Conservation (phyloP, 768 basidiomycete genomes). For the Paxillus rubicundulus region DNA sequence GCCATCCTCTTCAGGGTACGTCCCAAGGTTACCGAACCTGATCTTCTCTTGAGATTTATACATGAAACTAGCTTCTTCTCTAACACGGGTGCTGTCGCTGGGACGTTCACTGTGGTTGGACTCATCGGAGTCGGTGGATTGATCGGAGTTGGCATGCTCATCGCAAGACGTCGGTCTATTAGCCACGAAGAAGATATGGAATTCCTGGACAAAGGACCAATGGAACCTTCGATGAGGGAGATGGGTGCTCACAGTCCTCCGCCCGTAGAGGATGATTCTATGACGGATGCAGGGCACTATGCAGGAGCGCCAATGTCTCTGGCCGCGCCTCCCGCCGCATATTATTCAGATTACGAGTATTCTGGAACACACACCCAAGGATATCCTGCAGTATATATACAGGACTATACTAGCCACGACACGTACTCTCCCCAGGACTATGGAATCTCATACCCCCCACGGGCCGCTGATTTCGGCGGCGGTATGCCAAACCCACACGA, state of each 20-base stretch:
- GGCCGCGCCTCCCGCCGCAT: slow-evolving; percentile 13
- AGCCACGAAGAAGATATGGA: slow-evolving; percentile 29
- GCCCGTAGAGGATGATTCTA: slow-evolving; percentile 12
- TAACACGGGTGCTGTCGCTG: slow-evolving; percentile 46
- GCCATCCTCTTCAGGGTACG: slow-evolving; percentile 23
- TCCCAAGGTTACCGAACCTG: background rate
- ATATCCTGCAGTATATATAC: slow-evolving; percentile 6
- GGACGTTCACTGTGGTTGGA: slow-evolving; percentile 42
- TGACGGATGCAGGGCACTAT: slow-evolving; percentile 25
- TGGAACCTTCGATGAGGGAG: slow-evolving; percentile 11
- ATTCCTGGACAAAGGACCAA: slow-evolving; percentile 22
- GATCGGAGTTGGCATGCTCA: slow-evolving; percentile 26
- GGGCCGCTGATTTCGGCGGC: background rate
- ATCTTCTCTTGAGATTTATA: background rate
- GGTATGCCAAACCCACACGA: slow-evolving; percentile 19
- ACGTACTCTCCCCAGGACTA: slow-evolving; percentile 22
- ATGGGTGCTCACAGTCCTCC: background rate
- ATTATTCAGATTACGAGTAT: slow-evolving; percentile 24
- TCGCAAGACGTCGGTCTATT: slow-evolving; percentile 30
- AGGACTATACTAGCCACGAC: slow-evolving; percentile 19
- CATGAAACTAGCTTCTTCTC: slow-evolving; percentile 40
- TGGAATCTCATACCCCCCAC: slow-evolving; percentile 29
- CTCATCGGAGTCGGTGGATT: slow-evolving; percentile 34
- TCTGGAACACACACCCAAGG: slow-evolving; percentile 6
- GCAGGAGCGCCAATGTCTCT: slow-evolving; percentile 15